Evolutionary conservation across 176 grass and related monocot species (phyloP).

Genomic region (Oryza coarctata): DNA sequence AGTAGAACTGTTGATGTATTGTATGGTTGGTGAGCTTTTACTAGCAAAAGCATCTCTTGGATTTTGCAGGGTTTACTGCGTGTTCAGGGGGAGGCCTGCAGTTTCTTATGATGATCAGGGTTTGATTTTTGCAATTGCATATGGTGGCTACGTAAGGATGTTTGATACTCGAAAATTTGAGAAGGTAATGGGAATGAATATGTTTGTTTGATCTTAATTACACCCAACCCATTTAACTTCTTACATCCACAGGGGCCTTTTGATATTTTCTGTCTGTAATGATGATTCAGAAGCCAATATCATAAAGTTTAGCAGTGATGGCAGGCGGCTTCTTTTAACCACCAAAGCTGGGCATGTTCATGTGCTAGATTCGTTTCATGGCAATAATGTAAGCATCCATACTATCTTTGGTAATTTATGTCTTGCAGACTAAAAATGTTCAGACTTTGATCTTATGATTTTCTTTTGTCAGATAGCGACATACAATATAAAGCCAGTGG

Average conservation of each 20-base stretch:
- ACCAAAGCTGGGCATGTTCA: constrained; percentile 79
- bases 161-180: constrained; percentile 90
- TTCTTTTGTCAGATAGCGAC: constrained; percentile 54
- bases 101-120: constrained; percentile 98
- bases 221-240: constrained; percentile 10
- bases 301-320: constrained; percentile 92
- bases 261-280: constrained; percentile 68
- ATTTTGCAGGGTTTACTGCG: constrained; percentile 72
- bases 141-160: constrained; percentile 66
- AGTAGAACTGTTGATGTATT: not conserved
- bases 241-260: constrained; percentile 71
- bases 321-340: constrained; percentile 82
- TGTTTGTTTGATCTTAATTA: constrained; percentile 1
- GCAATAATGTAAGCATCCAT: constrained; percentile 59
- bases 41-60: constrained; percentile 9
- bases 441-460: not conserved
- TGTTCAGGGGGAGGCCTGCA: constrained; percentile 91
- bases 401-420: constrained; percentile 8
- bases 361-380: constrained; percentile 94
- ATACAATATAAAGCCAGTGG: constrained; percentile 82
- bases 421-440: not conserved
- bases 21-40: not conserved
- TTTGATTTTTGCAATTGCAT: constrained; percentile 83
- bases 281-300: constrained; percentile 82
- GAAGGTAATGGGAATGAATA: constrained; percentile 56